Base-by-base conservation (phyloP, 768 basidiomycete genomes). In the Mycena capillaripes region DNA sequence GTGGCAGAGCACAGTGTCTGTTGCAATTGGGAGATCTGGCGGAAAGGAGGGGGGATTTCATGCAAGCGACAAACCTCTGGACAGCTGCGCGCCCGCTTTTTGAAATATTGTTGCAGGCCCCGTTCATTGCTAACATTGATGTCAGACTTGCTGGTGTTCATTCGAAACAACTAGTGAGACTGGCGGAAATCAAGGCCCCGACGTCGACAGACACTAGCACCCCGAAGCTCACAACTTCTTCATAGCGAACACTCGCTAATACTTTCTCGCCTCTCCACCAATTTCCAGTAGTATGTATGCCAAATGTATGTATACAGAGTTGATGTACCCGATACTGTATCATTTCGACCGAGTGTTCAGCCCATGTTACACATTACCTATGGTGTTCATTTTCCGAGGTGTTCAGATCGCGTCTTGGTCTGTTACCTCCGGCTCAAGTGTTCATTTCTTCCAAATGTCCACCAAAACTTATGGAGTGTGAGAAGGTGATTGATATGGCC, bases 261-360 rank as follows among this genome's bases (percentile, higher is more conserved):
- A n/a, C n/a, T n/a, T n/a, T n/a, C n/a, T n/a, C n/a, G n/a, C n/a
- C n/a, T n/a, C n/a, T n/a, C n/a, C n/a, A n/a, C n/a, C n/a, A n/a
- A n/a, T n/a, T n/a, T n/a, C n/a, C n/a, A n/a, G n/a, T n/a, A n/a
- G n/a, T n/a, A n/a, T n/a, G n/a, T n/a, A n/a, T n/a, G n/a, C n/a
- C n/a, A n/a, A n/a, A n/a, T n/a, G n/a, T n/a, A n/a, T n/a, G n/a
- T n/a, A n/a, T n/a, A n/a, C n/a, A n/a, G n/a, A n/a, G n/a, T n/a
- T n/a, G n/a, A n/a, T n/a, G n/a, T n/a, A n/a, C 34, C 34, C 34
- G 6, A 12, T 36, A 36, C 34, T 36, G 34, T 36, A 36, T 36
- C 34, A 36, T 56, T 56, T 56, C 55, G 55, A 56, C 55, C 50
- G 17, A 52, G 50, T 52, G 50, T 52, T 52, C 50, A 4, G 29